Conservation (phyloP, 805 yeast genomes). For the Saitoella complicata region DNA sequence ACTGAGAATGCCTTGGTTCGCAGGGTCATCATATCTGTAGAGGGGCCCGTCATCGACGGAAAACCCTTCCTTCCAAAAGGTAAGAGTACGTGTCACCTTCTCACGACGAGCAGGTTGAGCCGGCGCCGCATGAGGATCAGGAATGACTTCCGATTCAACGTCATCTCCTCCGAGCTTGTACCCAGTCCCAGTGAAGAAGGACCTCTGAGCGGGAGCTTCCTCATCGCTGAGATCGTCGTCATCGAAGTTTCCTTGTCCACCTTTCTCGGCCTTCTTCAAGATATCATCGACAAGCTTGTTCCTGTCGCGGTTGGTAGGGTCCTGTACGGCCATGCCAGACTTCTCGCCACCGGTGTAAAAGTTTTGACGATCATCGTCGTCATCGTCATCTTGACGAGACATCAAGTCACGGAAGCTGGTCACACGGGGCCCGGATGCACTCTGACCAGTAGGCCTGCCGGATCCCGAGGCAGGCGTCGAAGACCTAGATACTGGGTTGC, state of each 20-base stretch:
- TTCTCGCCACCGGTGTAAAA: constrained; percentile 50
- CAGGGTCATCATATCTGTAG: constrained; percentile 80
- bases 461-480: no score
- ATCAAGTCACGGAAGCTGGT: background rate
- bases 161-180: constrained; percentile 11
- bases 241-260: background rate
- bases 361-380: constrained; percentile 16
- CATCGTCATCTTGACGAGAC: background rate
- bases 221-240: background rate
- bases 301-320: constrained; percentile 30
- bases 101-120: constrained; percentile 19
- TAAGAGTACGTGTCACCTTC: constrained; percentile 62
- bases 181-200: constrained; percentile 6
- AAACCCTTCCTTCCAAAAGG: constrained; percentile 95
- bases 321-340: constrained; percentile 60
- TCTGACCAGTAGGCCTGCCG: no score
- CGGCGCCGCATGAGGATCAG: constrained; percentile 9
- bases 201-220: background rate
- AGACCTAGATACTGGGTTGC: no score
- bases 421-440: background rate
- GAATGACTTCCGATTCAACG: constrained; percentile 3
- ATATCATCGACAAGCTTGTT: constrained; percentile 21
- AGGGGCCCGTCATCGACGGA: constrained; percentile 84
- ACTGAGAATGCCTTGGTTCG: constrained; percentile 58
- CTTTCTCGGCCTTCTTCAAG: constrained; percentile 20